Conservation (phyloP, 164 flowering plant species). For the Buxus sempervirens region DNA sequence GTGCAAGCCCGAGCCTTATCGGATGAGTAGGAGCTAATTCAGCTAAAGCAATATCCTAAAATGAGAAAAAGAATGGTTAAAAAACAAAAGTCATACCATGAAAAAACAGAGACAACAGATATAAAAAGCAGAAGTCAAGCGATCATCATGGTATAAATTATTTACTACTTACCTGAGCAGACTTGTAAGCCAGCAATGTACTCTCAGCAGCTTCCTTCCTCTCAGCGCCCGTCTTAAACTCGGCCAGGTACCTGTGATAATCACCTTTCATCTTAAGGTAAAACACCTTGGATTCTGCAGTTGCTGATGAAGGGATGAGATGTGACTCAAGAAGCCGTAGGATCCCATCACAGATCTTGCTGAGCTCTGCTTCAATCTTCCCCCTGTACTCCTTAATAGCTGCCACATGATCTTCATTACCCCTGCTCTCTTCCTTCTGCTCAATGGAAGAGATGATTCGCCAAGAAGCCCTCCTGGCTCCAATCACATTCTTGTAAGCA, state of each 20-base stretch:
- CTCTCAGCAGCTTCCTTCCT: slow-evolving; percentile 83
- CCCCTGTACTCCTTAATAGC: slow-evolving; percentile 63
- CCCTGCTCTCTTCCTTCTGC: slow-evolving; percentile 78
- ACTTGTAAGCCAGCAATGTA: slow-evolving; percentile 71
- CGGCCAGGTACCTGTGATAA: slow-evolving; percentile 75
- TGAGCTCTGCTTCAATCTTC: slow-evolving; percentile 65
- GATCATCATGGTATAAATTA: background rate
- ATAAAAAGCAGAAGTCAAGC: background rate
- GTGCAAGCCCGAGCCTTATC: slow-evolving; percentile 76
- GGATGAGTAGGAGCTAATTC: slow-evolving; percentile 76
- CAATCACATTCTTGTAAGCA: slow-evolving; percentile 75
- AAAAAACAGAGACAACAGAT: background rate
- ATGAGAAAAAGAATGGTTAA: background rate
- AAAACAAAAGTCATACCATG: background rate
- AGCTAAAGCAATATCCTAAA: slow-evolving; percentile 66
- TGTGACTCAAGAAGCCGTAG: slow-evolving; percentile 60
- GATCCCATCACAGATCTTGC: slow-evolving; percentile 80
- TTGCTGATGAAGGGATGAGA: slow-evolving; percentile 57
- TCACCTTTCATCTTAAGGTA: slow-evolving; percentile 84
- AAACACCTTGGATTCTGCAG: slow-evolving; percentile 76
- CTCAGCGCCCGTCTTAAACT: slow-evolving; percentile 72
- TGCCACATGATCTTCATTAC: slow-evolving; percentile 65
- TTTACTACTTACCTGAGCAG: slow-evolving; percentile 44
- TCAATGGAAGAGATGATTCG: slow-evolving; percentile 74
- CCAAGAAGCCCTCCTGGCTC: slow-evolving; percentile 85